Percentiles rank a stretch among this genome's conserved stretches.
Conservation (phyloP, 164 flowering plant species). For the Platanus orientalis region DNA sequence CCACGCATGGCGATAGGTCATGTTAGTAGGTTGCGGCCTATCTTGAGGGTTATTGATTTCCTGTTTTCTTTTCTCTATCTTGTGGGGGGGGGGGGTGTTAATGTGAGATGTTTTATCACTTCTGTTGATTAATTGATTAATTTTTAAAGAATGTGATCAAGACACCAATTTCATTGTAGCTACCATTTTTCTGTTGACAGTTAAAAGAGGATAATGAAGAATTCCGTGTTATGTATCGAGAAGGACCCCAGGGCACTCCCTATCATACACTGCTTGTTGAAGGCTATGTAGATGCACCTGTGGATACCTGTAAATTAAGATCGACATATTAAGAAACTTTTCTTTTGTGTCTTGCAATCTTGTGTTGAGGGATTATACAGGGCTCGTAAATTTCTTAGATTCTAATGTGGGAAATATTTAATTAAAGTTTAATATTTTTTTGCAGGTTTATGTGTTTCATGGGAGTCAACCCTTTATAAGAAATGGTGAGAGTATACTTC, state of each 20-base stretch:
- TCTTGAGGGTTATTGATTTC: no score
- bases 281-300: constrained; percentile 82
- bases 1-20: no score
- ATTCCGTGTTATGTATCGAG: constrained; percentile 85
- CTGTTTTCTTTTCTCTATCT: no score
- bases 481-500: constrained; percentile 53
- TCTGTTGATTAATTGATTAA: no score
- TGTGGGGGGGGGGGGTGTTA: no score
- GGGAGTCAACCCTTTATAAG: constrained; percentile 68
- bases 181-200: constrained; percentile 24
- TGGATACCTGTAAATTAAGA: constrained; percentile 74
- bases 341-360: not conserved
- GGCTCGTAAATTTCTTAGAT: not conserved
- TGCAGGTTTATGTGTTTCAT: constrained; percentile 83
- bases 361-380: not conserved
- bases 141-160: no score
- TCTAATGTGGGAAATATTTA: not conserved
- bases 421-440: not conserved
- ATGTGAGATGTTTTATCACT: no score
- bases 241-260: constrained; percentile 81
- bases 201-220: constrained; percentile 81
- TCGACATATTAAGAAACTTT: not conserved
- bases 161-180: no score
- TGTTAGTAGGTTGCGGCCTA: no score
- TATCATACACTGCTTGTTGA: constrained; percentile 80